phyloP scores from a whole-genome alignment of 208 protist genomes.

The Acanthamoeba quina region DNA sequence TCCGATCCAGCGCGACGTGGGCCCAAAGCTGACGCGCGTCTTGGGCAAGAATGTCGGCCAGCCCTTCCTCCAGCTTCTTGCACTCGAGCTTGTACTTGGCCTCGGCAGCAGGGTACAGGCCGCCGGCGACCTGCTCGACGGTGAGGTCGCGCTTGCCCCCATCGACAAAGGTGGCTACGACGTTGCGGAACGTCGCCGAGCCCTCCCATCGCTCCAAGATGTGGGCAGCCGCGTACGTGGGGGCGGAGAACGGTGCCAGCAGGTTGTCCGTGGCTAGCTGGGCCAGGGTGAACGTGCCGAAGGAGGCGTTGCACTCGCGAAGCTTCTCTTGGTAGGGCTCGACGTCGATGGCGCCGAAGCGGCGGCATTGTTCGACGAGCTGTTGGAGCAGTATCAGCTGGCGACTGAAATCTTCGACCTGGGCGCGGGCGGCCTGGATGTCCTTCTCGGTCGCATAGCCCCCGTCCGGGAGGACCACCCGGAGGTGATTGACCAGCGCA shows the following conservation, averaged over 20 bases:
- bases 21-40: neutral
- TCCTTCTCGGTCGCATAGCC: neutral
- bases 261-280: too few species aligned
- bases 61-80: neutral
- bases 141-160: neutral
- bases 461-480: neutral
- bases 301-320: neutral
- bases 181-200: slow-evolving; percentile 6
- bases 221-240: neutral
- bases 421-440: neutral
- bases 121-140: neutral
- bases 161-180: neutral
- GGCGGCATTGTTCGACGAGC: neutral
- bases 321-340: neutral
- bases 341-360: neutral
- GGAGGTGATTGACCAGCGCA: neutral
- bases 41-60: neutral
- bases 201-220: neutral
- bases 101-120: neutral
- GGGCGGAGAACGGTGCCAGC: neutral
- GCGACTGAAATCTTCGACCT: neutral
- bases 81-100: neutral
- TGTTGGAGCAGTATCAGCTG: neutral
- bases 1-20: neutral
- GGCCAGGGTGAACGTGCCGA: neutral